Evolutionary conservation across 176 grass and related monocot genomes (phyloP).

Genomic region (Carex littledalei): DNA sequence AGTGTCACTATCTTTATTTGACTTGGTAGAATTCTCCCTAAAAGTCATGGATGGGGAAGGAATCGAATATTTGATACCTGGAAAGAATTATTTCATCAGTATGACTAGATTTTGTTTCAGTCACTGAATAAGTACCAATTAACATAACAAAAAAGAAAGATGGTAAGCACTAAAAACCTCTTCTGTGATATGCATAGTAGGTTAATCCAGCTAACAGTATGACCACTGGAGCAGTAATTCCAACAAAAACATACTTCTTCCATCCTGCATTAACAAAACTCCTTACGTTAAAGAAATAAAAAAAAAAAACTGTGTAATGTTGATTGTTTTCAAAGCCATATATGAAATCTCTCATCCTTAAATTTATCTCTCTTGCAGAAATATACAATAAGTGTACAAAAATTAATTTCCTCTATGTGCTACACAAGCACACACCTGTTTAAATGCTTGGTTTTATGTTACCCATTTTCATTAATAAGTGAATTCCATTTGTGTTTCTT

Average conservation of each 20-base stretch:
- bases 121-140: neutral
- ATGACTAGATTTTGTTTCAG: neutral
- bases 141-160: neutral
- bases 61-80: constrained; percentile 51
- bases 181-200: constrained; percentile 43
- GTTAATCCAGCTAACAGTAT: constrained; percentile 49
- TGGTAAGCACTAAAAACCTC: constrained; percentile 19
- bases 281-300: neutral
- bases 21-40: constrained; percentile 52
- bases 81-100: constrained; percentile 21
- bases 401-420: neutral
- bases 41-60: constrained; percentile 41
- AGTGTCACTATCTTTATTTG: constrained; percentile 25
- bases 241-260: constrained; percentile 35
- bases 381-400: neutral
- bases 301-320: neutral
- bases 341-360: neutral
- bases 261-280: constrained; percentile 33
- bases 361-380: neutral
- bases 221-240: constrained; percentile 44
- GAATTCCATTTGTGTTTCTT: neutral
- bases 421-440: neutral
- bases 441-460: neutral
- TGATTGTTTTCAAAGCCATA: neutral
- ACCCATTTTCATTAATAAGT: neutral